Evolutionary conservation across 768 basidiomycete genomes (phyloP).

Genomic region (Amanita pseudoporphyria): DNA sequence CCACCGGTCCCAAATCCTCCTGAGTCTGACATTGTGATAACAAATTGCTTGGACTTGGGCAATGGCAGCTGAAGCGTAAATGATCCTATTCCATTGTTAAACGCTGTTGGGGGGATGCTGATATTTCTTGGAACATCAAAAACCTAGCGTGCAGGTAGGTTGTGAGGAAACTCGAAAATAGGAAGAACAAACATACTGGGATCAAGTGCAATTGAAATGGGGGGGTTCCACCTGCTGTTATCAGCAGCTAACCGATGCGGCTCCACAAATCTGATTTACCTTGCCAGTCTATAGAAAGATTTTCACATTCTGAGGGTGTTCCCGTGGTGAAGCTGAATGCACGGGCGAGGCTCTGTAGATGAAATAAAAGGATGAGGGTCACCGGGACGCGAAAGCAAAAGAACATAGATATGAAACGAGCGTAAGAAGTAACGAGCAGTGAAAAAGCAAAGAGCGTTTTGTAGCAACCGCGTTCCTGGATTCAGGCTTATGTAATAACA

Average conservation of each 20-base stretch:
- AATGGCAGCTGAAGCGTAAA: constrained; percentile 40
- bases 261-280: constrained; percentile 28
- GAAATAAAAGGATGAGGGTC: constrained; percentile 16
- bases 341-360: constrained; percentile 13
- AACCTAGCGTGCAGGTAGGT: constrained; percentile 23
- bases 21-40: constrained; percentile 64
- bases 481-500: neutral
- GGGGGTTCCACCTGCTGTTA: constrained; percentile 41
- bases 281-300: constrained; percentile 50
- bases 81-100: constrained; percentile 42
- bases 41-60: constrained; percentile 25
- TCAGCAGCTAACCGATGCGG: neutral
- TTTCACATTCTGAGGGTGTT: constrained; percentile 49
- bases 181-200: constrained; percentile 32
- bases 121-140: constrained; percentile 46
- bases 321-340: constrained; percentile 39
- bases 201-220: constrained; percentile 43
- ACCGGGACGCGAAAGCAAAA: constrained; percentile 8
- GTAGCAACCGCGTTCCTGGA: too few relatives aligned
- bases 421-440: constrained; percentile 12
- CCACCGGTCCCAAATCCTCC: constrained; percentile 64
- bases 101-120: constrained; percentile 45
- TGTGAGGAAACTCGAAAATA: constrained; percentile 7
- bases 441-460: neutral
- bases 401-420: constrained; percentile 12